Evolutionary conservation across 2,329 filamentous ascomycete genomes (phyloP), one percentile per base, ranked within the genome.

Genomic region (Thielaviopsis cerberus): DNA sequence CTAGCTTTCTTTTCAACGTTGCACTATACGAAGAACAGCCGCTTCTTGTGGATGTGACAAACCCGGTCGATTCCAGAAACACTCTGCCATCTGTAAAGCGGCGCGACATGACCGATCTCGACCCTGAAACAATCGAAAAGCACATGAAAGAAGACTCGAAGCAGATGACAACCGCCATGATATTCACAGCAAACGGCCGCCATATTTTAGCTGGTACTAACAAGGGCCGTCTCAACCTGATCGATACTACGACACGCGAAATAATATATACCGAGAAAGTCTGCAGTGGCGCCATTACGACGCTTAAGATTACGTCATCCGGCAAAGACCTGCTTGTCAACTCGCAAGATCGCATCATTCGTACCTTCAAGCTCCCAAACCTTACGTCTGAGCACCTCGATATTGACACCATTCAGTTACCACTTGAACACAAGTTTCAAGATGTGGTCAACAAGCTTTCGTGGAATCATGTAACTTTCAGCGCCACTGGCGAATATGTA

Each of bases 381-480:
- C 76, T 85, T 45, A 76, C 79, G 11, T 76, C 74, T 1, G 73
- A 78, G 15, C 79, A 86, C 64, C 77, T 94, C 51, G 86, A 94
- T 63, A 80, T 86, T 22, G 86, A 94, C 64, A 91, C 85, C 26
- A 85, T 98, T 65, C 85, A 91, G 65, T 76, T 98, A 48, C 87
- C 92, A 48, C 81, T 96, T 13, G 91, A 98, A 70, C 92, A 98
- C 73, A 97, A 96, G 67, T 98, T 97, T 65, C 90, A 97, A 69
- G 94, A 98, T 67, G 85, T 97, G 3, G 92, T 98, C 55, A 97
- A 98, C 67, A 82, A 86, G 51, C 73, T 97, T 13, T 89, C 86
- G 6, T 98, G 92, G 92, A 98, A 97, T 66, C 89, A 96, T 66
- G 90, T 95, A 60, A 89, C 90, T 0, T 97, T 98, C 69, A 94